Conservation (phyloP, 192 early-diverging fungal genomes). For the Gaertneriomyces sp. region DNA sequence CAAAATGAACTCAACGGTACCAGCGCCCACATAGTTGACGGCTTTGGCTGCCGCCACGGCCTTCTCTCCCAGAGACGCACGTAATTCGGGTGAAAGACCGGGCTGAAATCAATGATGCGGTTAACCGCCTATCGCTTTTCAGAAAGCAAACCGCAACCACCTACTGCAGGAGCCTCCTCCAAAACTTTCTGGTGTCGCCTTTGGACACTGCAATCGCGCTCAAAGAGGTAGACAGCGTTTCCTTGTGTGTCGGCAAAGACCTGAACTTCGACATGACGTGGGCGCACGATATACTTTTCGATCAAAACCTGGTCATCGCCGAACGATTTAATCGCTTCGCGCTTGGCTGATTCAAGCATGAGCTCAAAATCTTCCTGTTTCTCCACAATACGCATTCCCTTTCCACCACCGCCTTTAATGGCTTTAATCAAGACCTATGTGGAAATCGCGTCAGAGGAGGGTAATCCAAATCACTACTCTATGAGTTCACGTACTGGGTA, state of each 20-base stretch:
- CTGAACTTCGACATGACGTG: constrained; percentile 95
- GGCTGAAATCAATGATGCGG: constrained; percentile 44
- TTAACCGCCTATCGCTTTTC: constrained; percentile 42
- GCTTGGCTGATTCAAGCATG: constrained; percentile 78
- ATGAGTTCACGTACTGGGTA: constrained; percentile 55
- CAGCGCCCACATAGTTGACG: constrained; percentile 91
- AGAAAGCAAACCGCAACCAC: constrained; percentile 21
- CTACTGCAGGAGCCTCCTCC: constrained; percentile 87
- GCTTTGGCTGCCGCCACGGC: constrained; percentile 90
- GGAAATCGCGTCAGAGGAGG: background rate
- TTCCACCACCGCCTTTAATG: constrained; percentile 94
- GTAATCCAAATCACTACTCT: background rate
- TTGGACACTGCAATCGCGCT: constrained; percentile 94
- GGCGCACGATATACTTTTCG: constrained; percentile 84
- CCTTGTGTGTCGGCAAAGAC: constrained; percentile 88
- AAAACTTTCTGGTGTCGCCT: constrained; percentile 94
- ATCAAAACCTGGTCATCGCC: constrained; percentile 84
- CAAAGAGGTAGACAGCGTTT: constrained; percentile 86
- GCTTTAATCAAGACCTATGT: constrained; percentile 88
- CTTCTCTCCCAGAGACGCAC: constrained; percentile 72
- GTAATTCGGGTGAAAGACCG: constrained; percentile 66
- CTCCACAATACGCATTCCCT: constrained; percentile 96
- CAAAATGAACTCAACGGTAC: constrained; percentile 97
- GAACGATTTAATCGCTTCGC: constrained; percentile 89
- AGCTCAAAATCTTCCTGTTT: constrained; percentile 70